phyloP scores from a whole-genome alignment of 495 filamentous ascomycete species.

The Penicillium malachiteum region DNA sequence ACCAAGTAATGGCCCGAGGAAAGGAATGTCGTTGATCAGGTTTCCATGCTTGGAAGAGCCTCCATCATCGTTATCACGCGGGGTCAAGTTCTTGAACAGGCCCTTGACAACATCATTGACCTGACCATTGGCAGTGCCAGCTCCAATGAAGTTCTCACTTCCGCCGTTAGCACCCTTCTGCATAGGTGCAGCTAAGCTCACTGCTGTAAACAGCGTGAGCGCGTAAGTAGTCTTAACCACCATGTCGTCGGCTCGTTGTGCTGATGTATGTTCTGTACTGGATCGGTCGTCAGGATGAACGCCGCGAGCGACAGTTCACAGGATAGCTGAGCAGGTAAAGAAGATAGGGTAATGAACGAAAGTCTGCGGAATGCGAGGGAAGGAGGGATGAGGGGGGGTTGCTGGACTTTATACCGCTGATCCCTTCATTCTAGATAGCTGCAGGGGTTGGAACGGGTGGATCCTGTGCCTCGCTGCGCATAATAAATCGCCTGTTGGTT shows the following conservation, averaged over 20 bases:
- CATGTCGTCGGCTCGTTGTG: slow-evolving; percentile 1
- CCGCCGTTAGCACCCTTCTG: slow-evolving; percentile 12
- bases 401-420: slow-evolving; percentile 12
- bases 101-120: slow-evolving; percentile 11
- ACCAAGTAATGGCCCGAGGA: background rate
- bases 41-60: background rate
- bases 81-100: slow-evolving; percentile 3
- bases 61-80: background rate
- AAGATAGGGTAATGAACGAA: slow-evolving; percentile 10
- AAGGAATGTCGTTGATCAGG: background rate
- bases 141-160: slow-evolving; percentile 17
- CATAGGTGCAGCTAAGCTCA: slow-evolving; percentile 26
- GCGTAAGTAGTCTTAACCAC: slow-evolving; percentile 31
- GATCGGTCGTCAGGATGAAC: background rate
- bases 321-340: background rate
- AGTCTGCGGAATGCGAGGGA: slow-evolving; percentile 22
- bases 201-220: slow-evolving; percentile 24
- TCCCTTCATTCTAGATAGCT: slow-evolving; percentile 23
- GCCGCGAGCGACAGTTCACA: slow-evolving; percentile 22
- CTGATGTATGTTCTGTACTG: background rate
- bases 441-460: slow-evolving; percentile 14
- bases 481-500: slow-evolving; percentile 3
- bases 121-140: slow-evolving; percentile 13
- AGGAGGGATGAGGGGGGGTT: slow-evolving; percentile 7
- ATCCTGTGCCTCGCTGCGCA: background rate